Evolutionary conservation across 2,329 filamentous ascomycete species (phyloP).

Genomic region (Ophiosphaerella herpotricha): DNA sequence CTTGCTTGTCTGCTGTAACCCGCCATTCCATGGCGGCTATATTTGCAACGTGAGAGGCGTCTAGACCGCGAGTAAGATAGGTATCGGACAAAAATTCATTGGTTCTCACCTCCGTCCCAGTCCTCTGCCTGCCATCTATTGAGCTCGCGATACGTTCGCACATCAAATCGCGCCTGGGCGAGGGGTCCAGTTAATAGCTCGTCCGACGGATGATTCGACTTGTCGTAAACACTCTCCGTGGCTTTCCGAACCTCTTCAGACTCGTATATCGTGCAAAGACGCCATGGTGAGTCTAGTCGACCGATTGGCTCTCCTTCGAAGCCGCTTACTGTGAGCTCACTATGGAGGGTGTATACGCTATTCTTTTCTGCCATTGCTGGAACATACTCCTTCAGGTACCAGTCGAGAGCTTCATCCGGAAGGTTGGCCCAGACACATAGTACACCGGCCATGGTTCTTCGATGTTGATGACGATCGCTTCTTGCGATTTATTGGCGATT

Average conservation of each 20-base stretch:
- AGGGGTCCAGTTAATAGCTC: constrained; percentile 3
- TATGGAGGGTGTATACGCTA: constrained; percentile 14
- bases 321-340: constrained; percentile 16
- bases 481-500: no score
- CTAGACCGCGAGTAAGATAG: constrained; percentile 7
- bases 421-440: constrained; percentile 25
- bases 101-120: constrained; percentile 12
- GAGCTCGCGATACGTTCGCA: constrained; percentile 15
- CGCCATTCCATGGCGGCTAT: constrained; percentile 21
- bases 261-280: constrained; percentile 15
- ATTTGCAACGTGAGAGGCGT: constrained; percentile 15
- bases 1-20: constrained; percentile 7
- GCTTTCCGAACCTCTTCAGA: constrained; percentile 1
- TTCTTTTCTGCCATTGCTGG: constrained; percentile 6
- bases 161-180: constrained; percentile 13
- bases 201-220: constrained; percentile 5
- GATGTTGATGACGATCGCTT: neutral
- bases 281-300: constrained; percentile 21
- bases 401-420: constrained; percentile 10
- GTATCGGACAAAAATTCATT: neutral
- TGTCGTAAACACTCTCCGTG: constrained; percentile 4
- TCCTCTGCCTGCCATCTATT: constrained; percentile 17
- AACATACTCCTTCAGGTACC: constrained; percentile 23
- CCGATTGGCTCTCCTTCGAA: constrained; percentile 21
- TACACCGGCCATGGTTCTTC: constrained; percentile 20